Conservation (phyloP, 1,284 basidiomycete genomes). For the Trametes polyzona region DNA sequence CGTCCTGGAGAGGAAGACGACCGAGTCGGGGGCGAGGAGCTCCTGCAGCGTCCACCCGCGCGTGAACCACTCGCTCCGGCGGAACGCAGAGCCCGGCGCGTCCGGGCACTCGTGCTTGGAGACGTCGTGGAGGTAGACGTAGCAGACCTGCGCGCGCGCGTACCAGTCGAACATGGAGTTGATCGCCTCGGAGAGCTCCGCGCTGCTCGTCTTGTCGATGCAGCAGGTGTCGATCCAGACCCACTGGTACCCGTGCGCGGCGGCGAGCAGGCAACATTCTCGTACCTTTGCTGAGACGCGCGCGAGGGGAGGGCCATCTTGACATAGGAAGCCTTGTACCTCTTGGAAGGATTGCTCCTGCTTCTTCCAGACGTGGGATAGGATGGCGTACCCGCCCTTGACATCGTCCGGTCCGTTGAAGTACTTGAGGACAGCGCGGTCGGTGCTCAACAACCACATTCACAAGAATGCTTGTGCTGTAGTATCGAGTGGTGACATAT, state of each 20-base stretch:
- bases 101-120: not conserved
- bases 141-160: constrained; percentile 14
- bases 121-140: constrained; percentile 17
- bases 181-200: constrained; percentile 22
- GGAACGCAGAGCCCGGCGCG: not conserved
- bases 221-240: constrained; percentile 24
- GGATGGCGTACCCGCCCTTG: constrained; percentile 21
- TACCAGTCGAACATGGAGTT: constrained; percentile 23
- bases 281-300: constrained; percentile 14
- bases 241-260: constrained; percentile 19
- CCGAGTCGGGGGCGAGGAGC: constrained; percentile 11
- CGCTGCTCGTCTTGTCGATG: constrained; percentile 22
- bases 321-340: constrained; percentile 8
- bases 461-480: too few species aligned
- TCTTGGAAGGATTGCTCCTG: constrained; percentile 24
- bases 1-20: constrained; percentile 10
- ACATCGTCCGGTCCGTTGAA: constrained; percentile 21
- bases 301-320: not conserved
- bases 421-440: constrained; percentile 15
- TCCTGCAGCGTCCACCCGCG: constrained; percentile 22
- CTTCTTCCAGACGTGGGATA: constrained; percentile 23
- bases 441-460: constrained; percentile 22
- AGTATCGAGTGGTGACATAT: too few species aligned
- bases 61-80: constrained; percentile 10
- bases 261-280: constrained; percentile 19